Evolutionary conservation across 2,329 filamentous ascomycete genomes (phyloP), one percentile per base, ranked within the genome.

Genomic region (Verticillium isaacii): DNA sequence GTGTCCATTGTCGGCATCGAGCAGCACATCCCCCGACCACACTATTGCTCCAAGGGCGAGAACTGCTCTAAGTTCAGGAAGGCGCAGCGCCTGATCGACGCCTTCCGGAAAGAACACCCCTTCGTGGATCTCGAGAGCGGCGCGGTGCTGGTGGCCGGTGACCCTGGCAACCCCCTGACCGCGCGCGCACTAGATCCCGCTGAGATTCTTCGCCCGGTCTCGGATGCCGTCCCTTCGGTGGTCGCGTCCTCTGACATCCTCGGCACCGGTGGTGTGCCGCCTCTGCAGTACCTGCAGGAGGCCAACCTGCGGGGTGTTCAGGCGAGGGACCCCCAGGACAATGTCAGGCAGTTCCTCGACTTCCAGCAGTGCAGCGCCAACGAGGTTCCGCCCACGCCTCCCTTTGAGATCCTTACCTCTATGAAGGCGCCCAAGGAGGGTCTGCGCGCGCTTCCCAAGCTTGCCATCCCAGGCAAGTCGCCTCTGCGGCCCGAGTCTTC

Each of bases 1-100:
- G 89, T 95, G 4, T 96, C 92, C 0, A 96, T 96, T 68, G 92
- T 97, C 37, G 93, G 90, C 32, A 96, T 96, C 65, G 93, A 97
- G 76, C 92, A 96, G 74, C 80, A 95, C 60, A 83, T 96, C 60
- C 93, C 93, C 5, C 93, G 92, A 76, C 86, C 89, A 17, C 93
- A 97, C 75, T 84, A 84, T 61, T 97, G 93, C 77, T 86, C 87
- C 56, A 96, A 96, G 74, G 93, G 93, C 56, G 91, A 95, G 74
- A 88, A 90, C 68, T 97, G 93, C 75, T 81, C 86, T 57, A 96
- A 93, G 73, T 96, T 85, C 84, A 86, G 84, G 73, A 92, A 89
- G 72, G 90, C 94, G 71, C 90, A 96, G 74, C 85, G 87, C 37
- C 84, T 91, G 73, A 85, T 96, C 57, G 85, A 90, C 54, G 85